A percentile compares a stretch with the other conserved stretches of the same genome.
Evolutionary conservation across 768 basidiomycete species (phyloP).

Genomic region (Naematelia encephala): DNA sequence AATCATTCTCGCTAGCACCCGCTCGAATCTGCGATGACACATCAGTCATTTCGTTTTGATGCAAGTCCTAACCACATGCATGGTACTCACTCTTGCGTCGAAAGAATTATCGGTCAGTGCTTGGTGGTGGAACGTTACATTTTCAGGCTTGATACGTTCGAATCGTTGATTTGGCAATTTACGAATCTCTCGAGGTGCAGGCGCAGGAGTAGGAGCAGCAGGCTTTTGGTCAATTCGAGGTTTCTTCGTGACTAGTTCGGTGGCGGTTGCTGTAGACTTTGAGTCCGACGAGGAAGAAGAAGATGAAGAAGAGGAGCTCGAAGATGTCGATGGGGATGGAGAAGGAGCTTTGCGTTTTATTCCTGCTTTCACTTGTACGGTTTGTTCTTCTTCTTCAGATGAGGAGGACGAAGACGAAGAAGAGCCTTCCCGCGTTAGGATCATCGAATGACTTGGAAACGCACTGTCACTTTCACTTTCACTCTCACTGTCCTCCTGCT

Average conservation of each 20-base stretch:
- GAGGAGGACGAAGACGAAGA: not conserved
- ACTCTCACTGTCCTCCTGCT: conserved; percentile 7
- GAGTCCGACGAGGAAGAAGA: conserved; percentile 33
- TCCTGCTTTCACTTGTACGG: conserved; percentile 27
- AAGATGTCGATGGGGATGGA: conserved; percentile 21
- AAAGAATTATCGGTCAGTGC: conserved; percentile 72
- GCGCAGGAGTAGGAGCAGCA: conserved; percentile 32
- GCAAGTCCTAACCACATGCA: not conserved
- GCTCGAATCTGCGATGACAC: conserved; percentile 52
- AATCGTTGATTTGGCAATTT: conserved; percentile 63
- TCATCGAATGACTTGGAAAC: conserved; percentile 2
- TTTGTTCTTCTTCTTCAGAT: conserved; percentile 7
- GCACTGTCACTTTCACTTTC: conserved; percentile 3
- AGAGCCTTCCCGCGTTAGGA: conserved; percentile 4
- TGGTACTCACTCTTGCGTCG: conserved; percentile 63
- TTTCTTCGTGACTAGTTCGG: conserved; percentile 37
- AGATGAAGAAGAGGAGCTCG: conserved; percentile 32
- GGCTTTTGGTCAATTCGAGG: conserved; percentile 35
- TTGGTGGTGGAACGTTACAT: conserved; percentile 56
- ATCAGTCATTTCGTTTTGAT: conserved; percentile 1
- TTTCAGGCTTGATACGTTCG: conserved; percentile 69
- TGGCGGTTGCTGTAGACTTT: conserved; percentile 14
- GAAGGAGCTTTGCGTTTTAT: conserved; percentile 41
- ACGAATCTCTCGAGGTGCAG: conserved; percentile 24
- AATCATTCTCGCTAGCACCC: conserved; percentile 67